Evolutionary conservation across 169 alveolate species (phyloP).

Genomic region (Perkinsus chesapeaki): DNA sequence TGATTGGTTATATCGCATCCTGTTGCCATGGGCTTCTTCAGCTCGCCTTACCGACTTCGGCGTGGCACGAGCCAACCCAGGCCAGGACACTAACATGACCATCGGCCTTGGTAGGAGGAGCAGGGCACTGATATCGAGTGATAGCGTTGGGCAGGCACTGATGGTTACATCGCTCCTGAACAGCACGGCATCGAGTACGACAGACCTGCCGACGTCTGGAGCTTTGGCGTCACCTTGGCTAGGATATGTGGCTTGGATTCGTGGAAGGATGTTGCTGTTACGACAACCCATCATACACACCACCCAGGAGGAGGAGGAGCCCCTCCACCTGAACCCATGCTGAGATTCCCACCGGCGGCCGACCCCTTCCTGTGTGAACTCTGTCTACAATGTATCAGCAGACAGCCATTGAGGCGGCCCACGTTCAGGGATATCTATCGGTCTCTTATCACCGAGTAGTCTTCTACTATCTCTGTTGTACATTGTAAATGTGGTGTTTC

Average conservation of each 20-base stretch:
- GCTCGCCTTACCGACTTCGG: neutral
- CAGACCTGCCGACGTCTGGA: slow-evolving; percentile 38
- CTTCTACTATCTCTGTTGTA: neutral
- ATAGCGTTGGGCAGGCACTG: neutral
- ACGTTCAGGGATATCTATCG: neutral
- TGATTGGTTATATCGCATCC: neutral
- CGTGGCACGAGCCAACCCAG: neutral
- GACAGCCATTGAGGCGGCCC: neutral
- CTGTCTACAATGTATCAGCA: neutral
- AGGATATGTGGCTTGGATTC: slow-evolving; percentile 17
- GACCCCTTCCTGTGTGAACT: neutral
- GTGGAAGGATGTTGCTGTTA: slow-evolving; percentile 9
- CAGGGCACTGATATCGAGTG: too few species aligned
- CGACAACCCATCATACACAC: neutral
- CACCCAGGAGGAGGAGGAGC: neutral
- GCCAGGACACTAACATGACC: neutral
- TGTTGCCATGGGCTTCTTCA: neutral
- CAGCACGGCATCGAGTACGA: slow-evolving; percentile 31
- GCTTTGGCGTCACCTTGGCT: slow-evolving; percentile 32
- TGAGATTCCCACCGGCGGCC: neutral
- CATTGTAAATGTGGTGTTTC: neutral
- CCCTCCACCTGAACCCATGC: neutral
- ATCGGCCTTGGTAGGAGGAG: neutral
- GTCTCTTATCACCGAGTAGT: neutral
- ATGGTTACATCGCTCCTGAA: slow-evolving; percentile 38